These are phyloP conservation scores for Mycosphaerella arachidis DNA, from an alignment of 2,329 filamentous ascomycete genomes.

Conservation along the genomic window DNA sequence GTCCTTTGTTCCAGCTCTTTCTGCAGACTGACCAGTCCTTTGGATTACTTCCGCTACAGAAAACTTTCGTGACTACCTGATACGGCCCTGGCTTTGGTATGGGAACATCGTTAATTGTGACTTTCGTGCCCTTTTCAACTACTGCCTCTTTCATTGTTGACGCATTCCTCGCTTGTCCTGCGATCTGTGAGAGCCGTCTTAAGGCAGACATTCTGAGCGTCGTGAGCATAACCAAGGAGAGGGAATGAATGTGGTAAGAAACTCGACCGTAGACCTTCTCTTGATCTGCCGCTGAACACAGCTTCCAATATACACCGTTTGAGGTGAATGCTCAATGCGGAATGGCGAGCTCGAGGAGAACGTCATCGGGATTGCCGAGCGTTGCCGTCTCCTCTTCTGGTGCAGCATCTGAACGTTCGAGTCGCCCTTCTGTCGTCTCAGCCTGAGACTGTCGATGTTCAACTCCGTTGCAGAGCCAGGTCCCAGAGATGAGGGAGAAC, in stretches of 20 bases:
- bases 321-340: not conserved
- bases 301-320: not conserved
- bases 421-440: not conserved
- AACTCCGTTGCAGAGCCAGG: not conserved
- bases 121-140: constrained; percentile 31
- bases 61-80: constrained; percentile 32
- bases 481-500: not conserved
- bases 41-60: constrained; percentile 31
- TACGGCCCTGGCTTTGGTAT: constrained; percentile 38
- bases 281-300: not conserved
- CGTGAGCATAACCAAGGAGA: constrained; percentile 10
- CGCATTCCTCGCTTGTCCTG: constrained; percentile 15
- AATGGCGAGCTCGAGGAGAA: not conserved
- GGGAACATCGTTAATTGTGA: constrained; percentile 38
- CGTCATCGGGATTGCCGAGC: not conserved
- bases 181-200: constrained; percentile 18
- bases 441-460: not conserved
- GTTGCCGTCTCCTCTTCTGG: not conserved
- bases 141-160: constrained; percentile 37
- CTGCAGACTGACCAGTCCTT: constrained; percentile 28
- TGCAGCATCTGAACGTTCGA: not conserved
- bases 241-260: not conserved
- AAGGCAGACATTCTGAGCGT: constrained; percentile 17
- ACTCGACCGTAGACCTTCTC: not conserved
- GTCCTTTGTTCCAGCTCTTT: not conserved